A percentile compares a stretch with the other conserved stretches of the same genome.
Evolutionary conservation across 202 grass and related monocot species (phyloP).

Genomic region (Eragrostis tef): DNA sequence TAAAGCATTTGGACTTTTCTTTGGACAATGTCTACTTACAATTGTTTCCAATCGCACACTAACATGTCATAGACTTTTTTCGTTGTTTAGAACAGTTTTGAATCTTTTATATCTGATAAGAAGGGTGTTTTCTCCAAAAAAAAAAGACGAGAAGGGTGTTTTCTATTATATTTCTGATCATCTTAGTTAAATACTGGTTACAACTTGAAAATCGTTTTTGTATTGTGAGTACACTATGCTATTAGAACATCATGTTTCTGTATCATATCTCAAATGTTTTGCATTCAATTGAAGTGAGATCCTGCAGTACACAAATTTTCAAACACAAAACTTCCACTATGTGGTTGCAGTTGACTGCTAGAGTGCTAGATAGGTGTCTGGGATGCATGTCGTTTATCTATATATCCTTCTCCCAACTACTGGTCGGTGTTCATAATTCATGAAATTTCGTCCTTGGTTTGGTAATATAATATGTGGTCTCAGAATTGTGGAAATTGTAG

Average conservation of each 20-base stretch:
- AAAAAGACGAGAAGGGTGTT: neutral
- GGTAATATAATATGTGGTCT: slow-evolving; percentile 6
- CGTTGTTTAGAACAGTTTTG: neutral
- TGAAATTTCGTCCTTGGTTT: neutral
- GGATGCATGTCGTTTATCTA: neutral
- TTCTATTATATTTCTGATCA: slow-evolving; percentile 10
- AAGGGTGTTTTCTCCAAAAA: too few relatives aligned
- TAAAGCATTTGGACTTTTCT: neutral
- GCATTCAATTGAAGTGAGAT: slow-evolving; percentile 9
- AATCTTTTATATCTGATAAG: neutral
- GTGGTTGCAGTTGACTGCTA: neutral
- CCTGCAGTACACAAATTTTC: neutral
- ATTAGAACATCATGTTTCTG: neutral
- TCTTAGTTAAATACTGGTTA: neutral
- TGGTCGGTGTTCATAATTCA: neutral
- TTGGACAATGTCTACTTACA: neutral
- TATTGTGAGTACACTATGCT: slow-evolving; percentile 7
- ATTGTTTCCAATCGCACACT: slow-evolving; percentile 2
- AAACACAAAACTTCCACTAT: neutral
- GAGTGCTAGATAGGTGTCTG: neutral
- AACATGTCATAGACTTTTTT: neutral
- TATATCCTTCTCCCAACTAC: slow-evolving; percentile 10
- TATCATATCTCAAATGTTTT: slow-evolving; percentile 17
- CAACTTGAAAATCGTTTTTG: neutral
- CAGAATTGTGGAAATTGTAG: neutral